Evolutionary conservation across 768 basidiomycete species (phyloP), one percentile per base, ranked within the genome.

Genomic region (Mycena rosella): DNA sequence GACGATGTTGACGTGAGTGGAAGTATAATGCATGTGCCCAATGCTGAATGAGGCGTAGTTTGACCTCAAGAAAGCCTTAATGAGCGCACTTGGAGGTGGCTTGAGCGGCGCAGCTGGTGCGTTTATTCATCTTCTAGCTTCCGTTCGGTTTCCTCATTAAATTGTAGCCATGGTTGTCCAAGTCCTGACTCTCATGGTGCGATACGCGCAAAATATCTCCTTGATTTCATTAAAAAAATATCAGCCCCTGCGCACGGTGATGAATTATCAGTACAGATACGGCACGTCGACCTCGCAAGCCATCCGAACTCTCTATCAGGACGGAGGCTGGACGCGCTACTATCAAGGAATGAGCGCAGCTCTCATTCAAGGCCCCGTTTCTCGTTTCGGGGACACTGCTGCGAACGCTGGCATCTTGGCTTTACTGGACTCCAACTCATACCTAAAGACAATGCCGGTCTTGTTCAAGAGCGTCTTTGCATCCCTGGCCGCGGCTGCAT

Each of bases 211-310:
- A 55, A n/a, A n/a, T n/a, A n/a, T n/a, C n/a, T n/a, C n/a, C n/a
- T n/a, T n/a, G n/a, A n/a, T n/a, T n/a, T n/a, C n/a, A n/a, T n/a
- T n/a, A n/a, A n/a, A 34, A 30, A 29, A 54, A 22, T 52, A 47
- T 15, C 60, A 92, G 92, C 96, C 95, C 7, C 79, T 97, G n/a
- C 88, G 95, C n/a, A 98, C 96, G 3, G 86, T 96, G 61, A 98
- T 99, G 97, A 99, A 98, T 83, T 98, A 94, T 76, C 95, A 96
- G 80, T 96, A 96, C 77, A 88, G 91, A 59, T 96, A 89, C 75
- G 96, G 96, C n/a, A 91, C 91, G 2, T 86, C 89, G 2, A 89
- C 89, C 8, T 88, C 88, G 0, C 79, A 85, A 42, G 91, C 93
- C 15, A 87, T 85, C 63, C 77, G 78, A 53, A 94, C 87, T 4